Evolutionary conservation across 2,329 filamentous ascomycete species (phyloP).

Genomic region (Botryosphaeria agaves): DNA sequence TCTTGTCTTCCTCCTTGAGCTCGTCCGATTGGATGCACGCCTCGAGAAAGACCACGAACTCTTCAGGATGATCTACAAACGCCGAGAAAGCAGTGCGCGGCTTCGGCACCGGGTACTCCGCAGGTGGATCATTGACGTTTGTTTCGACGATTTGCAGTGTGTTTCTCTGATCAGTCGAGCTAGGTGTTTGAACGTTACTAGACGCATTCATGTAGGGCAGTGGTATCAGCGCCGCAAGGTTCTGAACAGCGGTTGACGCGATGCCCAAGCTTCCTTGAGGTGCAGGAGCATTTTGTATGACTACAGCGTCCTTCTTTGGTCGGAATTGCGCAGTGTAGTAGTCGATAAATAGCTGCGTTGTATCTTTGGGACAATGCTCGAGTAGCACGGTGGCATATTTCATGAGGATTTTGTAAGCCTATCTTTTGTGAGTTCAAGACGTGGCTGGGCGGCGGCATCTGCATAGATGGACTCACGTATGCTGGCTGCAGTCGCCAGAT

Average conservation of each 20-base stretch:
- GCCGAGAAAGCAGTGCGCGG: conserved; percentile 86
- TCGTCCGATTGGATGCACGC: conserved; percentile 59
- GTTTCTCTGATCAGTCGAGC: conserved; percentile 31
- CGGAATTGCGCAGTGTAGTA: conserved; percentile 82
- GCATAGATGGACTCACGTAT: conserved; percentile 34
- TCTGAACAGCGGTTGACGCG: conserved; percentile 66
- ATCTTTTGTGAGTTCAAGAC: conserved; percentile 1
- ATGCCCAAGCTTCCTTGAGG: conserved; percentile 24
- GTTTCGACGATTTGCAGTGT: conserved; percentile 35
- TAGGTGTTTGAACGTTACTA: conserved; percentile 38
- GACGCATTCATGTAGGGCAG: conserved; percentile 69
- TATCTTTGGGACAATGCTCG: conserved; percentile 65
- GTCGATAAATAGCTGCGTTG: conserved; percentile 78
- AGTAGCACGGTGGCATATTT: conserved; percentile 88
- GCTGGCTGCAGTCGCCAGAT: conserved; percentile 77
- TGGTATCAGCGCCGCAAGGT: conserved; percentile 66
- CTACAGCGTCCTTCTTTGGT: conserved; percentile 47
- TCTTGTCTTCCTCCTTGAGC: conserved; percentile 56
- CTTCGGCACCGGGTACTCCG: conserved; percentile 60
- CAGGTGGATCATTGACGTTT: conserved; percentile 31
- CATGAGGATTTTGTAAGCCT: conserved; percentile 80
- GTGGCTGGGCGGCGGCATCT: conserved; percentile 11
- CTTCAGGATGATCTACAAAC: conserved; percentile 82
- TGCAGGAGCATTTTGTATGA: conserved; percentile 28
- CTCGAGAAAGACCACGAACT: conserved; percentile 87